Evolutionary conservation across 768 basidiomycete genomes (phyloP), one percentile per base, ranked within the genome.

Genomic region (Pleurotus platypus): DNA sequence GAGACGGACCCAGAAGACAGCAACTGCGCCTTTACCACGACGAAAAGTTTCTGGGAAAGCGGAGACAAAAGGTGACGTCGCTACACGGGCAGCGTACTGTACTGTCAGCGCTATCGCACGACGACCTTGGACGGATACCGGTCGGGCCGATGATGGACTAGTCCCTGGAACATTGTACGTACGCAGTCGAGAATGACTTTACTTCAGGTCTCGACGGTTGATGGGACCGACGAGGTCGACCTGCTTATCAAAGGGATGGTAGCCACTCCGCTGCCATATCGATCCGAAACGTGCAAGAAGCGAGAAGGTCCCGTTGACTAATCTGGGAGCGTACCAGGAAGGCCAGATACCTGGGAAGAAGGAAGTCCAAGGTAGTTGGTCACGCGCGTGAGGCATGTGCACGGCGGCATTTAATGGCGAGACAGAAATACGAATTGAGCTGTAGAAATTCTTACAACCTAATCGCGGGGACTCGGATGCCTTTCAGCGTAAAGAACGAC

Each of bases 321-420:
- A 2, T 39, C 51, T 54, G 51, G 12, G 51, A 54, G 37, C 11
- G 18, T 9, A 39, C 42, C 42, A 39, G 24, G 35, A 54, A 40
- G 51, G 39, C 51, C 12, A 54, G 39, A 3, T 18, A 18, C 4
- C 38, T 26, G 39, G 39, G 39, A 54, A 54, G 35, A 35, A 42
- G 39, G 22, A 30, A 45, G 42, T 45, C 42, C 42, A 18, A 54
- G 51, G 38, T 22, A 13, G 12, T 11, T 13, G 15, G 39, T 54
- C 51, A 54, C 51, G 51, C 37, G 51, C 18, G 5, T 40, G 51
- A 22, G 39, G 35, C 51, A 54, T 54, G 51, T 35, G 30, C 30
- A 35, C 30, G 11, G 24, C 18, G 51, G 39, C 51, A 39, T 26
- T 53, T 39, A 5, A 40, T 24, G 51, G 39, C 24, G 37, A 54